Evolutionary conservation across 164 flowering plant species (phyloP).

Genomic region (Tetrastigma voinierianum): DNA sequence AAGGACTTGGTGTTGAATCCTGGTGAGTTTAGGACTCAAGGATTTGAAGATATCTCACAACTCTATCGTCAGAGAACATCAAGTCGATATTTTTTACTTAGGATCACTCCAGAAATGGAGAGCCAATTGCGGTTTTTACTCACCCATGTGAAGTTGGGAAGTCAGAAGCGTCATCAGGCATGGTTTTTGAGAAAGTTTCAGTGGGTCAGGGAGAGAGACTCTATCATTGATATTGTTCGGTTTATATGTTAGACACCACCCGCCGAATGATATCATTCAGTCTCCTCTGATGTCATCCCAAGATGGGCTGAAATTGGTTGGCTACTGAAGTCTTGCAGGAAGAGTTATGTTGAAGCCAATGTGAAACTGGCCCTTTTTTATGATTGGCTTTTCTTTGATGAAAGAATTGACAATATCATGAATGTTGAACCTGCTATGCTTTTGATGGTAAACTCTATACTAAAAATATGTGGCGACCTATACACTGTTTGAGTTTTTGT

Average conservation of each 20-base stretch:
- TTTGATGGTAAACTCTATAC: conserved; percentile 75
- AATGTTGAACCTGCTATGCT: conserved; percentile 86
- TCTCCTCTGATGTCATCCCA: conserved; percentile 68
- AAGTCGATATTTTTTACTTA: conserved; percentile 58
- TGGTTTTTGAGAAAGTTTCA: conserved; percentile 82
- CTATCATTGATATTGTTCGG: conserved; percentile 70
- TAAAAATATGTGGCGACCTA: conserved; percentile 63
- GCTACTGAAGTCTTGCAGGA: conserved; percentile 64
- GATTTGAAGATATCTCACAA: conserved; percentile 63
- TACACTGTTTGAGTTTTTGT: conserved; percentile 70
- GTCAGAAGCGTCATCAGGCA: conserved; percentile 63
- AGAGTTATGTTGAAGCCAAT: conserved; percentile 56
- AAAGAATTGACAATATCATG: conserved; percentile 69
- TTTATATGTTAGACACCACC: conserved; percentile 90
- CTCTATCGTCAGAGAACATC: conserved; percentile 59
- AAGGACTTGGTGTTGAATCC: conserved; percentile 64
- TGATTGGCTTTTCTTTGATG: conserved; percentile 95
- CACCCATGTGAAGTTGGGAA: conserved; percentile 71
- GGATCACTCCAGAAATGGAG: conserved; percentile 87
- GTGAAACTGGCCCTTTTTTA: conserved; percentile 82
- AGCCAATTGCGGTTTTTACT: conserved; percentile 76
- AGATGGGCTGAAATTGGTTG: conserved; percentile 98
- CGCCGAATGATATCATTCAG: conserved; percentile 72
- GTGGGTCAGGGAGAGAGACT: conserved; percentile 49
- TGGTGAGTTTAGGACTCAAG: conserved; percentile 34